These are phyloP conservation scores for Neofusicoccum sp. DNA, from an alignment of 2,329 filamentous ascomycete genomes.

Conservation along the genomic window DNA sequence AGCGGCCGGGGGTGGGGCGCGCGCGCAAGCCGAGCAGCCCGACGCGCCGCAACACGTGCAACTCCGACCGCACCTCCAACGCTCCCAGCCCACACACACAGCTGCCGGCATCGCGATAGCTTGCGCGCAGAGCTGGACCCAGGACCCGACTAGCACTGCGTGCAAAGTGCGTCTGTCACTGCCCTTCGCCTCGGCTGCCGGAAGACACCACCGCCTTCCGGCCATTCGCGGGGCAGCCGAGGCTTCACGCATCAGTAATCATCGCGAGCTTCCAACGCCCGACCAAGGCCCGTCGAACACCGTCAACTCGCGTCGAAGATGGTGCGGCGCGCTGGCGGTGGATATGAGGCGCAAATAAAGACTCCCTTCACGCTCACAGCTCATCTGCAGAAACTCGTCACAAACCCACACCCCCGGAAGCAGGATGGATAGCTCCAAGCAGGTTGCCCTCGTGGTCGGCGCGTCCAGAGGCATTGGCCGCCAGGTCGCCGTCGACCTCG, in stretches of 20 bases:
- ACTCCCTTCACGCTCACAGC: background rate
- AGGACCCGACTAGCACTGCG: too few relatives aligned
- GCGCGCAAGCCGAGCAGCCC: background rate
- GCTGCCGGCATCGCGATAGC: too few relatives aligned
- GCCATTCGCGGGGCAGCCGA: background rate
- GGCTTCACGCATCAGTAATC: conserved; percentile 1
- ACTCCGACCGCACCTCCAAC: background rate
- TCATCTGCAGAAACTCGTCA: background rate
- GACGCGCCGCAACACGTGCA: background rate
- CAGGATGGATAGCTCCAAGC: conserved; percentile 1
- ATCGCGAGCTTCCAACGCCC: background rate
- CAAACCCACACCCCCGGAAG: background rate
- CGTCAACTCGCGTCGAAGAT: too few relatives aligned
- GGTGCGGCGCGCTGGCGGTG: background rate
- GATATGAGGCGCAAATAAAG: background rate
- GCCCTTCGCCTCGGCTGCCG: too few relatives aligned
- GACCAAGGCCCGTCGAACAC: background rate
- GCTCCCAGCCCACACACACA: background rate
- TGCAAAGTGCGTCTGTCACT: too few relatives aligned
- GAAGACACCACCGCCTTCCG: background rate
- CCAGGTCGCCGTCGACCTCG: conserved; percentile 75
- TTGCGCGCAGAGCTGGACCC: too few relatives aligned
- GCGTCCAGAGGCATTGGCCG: conserved; percentile 78
- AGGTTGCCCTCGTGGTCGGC: conserved; percentile 69
- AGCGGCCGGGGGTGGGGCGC: background rate